These are phyloP conservation scores for Nicotiana attenuata DNA, from an alignment of 257 asterid species.

Conservation along the genomic window DNA sequence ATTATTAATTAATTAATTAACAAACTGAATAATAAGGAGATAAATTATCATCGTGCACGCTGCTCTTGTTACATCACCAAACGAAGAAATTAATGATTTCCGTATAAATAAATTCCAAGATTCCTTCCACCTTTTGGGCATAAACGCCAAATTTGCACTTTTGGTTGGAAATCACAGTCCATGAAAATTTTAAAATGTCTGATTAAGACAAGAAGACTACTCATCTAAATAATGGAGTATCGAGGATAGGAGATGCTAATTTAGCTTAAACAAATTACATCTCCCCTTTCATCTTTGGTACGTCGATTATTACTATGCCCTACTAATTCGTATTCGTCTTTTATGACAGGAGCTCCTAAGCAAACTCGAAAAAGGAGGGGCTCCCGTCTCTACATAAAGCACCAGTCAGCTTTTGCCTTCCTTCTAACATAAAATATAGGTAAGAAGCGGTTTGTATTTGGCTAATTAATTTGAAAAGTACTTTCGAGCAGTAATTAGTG, in stretches of 20 bases:
- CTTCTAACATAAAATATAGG: no score
- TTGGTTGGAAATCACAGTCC: not conserved
- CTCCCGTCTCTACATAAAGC: no score
- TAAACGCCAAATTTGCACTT: not conserved
- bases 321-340: no score
- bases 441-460: no score
- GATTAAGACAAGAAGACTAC: not conserved
- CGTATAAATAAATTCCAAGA: not conserved
- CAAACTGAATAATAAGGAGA: not conserved
- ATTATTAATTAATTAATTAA: not conserved
- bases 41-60: constrained; percentile 18
- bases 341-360: no score
- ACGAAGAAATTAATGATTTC: not conserved
- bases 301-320: no score
- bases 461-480: no score
- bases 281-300: no score
- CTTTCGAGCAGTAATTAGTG: no score
- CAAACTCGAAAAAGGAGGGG: no score
- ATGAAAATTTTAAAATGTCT: no score
- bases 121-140: not conserved
- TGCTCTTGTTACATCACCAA: not conserved
- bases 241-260: not conserved
- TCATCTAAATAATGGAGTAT: not conserved
- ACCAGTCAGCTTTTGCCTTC: no score
- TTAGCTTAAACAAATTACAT: not conserved